Percentiles rank a stretch among this genome's conserved stretches.
These are phyloP conservation scores for Cylindrotheca closterium DNA, from an alignment of 108 stramenopile species.

Conservation along the genomic window DNA sequence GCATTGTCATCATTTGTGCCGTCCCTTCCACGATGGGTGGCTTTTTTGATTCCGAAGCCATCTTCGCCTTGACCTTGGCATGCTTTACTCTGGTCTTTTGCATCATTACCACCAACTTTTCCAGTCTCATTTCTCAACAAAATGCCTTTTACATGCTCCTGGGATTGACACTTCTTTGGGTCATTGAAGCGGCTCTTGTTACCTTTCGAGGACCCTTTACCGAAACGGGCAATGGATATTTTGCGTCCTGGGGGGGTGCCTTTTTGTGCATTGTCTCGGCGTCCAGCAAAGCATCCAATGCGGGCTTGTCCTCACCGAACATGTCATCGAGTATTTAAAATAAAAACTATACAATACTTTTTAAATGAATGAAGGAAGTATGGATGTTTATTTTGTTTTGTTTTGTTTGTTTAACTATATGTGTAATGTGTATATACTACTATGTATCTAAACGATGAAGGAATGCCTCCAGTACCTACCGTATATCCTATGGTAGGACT, in stretches of 20 bases:
- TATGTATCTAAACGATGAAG: too few species aligned
- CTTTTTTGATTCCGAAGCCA: constrained; percentile 15
- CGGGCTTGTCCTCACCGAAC: too few species aligned
- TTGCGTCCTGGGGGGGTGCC: constrained; percentile 36
- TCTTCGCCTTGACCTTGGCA: constrained; percentile 37
- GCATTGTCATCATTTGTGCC: constrained; percentile 37
- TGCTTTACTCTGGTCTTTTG: constrained; percentile 12
- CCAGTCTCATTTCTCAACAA: not conserved
- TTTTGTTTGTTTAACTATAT: too few species aligned
- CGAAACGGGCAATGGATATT: constrained; percentile 56
- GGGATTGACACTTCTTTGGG: constrained; percentile 38
- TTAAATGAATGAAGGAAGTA: too few species aligned
- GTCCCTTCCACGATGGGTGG: constrained; percentile 14
- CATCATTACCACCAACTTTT: constrained; percentile 9
- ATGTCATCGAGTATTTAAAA: too few species aligned
- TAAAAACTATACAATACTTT: too few species aligned
- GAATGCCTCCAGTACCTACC: too few species aligned
- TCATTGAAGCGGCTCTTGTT: constrained; percentile 40
- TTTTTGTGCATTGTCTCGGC: not conserved
- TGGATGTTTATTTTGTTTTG: too few species aligned
- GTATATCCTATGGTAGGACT: too few species aligned
- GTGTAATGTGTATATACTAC: too few species aligned
- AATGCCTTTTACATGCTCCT: constrained; percentile 12
- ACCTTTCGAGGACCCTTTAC: constrained; percentile 56
- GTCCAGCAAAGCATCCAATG: too few species aligned